Percentiles rank a stretch among this genome's conserved stretches.
Evolutionary conservation across 768 basidiomycete species (phyloP).

Genomic region (Mycena floridula): DNA sequence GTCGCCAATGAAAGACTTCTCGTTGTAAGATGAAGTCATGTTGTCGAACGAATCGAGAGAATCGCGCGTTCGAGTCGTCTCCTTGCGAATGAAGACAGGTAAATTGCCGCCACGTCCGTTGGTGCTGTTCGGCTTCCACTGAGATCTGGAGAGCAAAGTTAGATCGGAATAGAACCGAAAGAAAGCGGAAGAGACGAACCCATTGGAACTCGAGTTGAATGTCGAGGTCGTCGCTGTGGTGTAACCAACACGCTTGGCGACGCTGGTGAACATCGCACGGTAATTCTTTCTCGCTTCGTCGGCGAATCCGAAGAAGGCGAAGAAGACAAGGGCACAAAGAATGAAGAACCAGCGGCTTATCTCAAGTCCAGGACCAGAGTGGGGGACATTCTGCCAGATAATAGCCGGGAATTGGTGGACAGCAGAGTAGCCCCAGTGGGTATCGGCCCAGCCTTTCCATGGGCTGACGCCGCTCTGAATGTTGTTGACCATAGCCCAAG

Average conservation of each 20-base stretch:
- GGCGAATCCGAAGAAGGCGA: conserved; percentile 62
- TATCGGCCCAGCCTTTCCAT: conserved; percentile 45
- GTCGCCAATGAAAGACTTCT: conserved; percentile 27
- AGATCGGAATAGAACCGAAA: conserved; percentile 6
- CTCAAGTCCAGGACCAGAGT: conserved; percentile 26
- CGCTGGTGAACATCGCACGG: conserved; percentile 27
- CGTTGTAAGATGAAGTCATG: conserved; percentile 31
- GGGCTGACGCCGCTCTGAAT: conserved; percentile 24
- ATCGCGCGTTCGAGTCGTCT: conserved; percentile 39
- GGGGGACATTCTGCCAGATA: conserved; percentile 32
- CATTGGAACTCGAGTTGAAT: conserved; percentile 13
- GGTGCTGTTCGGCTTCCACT: conserved; percentile 12
- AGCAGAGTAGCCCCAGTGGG: conserved; percentile 41
- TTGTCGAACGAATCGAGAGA: conserved; percentile 44
- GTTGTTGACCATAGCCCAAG: conserved; percentile 33
- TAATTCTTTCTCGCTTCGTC: conserved; percentile 56
- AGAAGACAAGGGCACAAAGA: conserved; percentile 50
- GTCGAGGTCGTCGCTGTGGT: conserved; percentile 14
- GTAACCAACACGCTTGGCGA: conserved; percentile 32
- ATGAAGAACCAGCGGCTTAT: conserved; percentile 42
- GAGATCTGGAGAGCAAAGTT: background rate
- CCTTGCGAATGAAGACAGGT: conserved; percentile 42
- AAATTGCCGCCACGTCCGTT: conserved; percentile 23
- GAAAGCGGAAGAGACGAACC: conserved; percentile 18
- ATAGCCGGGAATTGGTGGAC: conserved; percentile 35